These are phyloP conservation scores for Gossypioides kirkii DNA, from an alignment of 345 rosid species.

Conservation along the genomic window DNA sequence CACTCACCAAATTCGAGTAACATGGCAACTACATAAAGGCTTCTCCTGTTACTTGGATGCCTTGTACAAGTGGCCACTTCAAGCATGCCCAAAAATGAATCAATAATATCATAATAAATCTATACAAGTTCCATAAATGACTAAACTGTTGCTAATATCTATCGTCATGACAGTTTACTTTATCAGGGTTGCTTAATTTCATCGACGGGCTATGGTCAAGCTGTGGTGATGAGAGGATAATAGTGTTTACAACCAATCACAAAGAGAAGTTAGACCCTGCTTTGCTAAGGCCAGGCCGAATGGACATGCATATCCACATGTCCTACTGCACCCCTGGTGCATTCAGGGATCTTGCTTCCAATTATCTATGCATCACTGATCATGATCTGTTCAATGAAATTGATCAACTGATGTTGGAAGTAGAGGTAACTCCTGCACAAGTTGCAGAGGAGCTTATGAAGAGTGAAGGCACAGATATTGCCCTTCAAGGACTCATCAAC, in stretches of 20 bases:
- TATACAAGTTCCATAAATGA: background rate
- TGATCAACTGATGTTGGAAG: slow-evolving; percentile 7
- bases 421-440: slow-evolving; percentile 18
- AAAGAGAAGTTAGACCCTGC: slow-evolving; percentile 37
- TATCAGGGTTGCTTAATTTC: slow-evolving; percentile 36
- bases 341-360: slow-evolving; percentile 11
- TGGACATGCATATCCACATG: slow-evolving; percentile 31
- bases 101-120: no score
- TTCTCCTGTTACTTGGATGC: no score
- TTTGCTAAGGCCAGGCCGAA: slow-evolving; percentile 15
- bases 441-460: slow-evolving; percentile 21
- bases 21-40: no score
- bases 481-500: slow-evolving; percentile 1
- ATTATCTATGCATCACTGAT: background rate
- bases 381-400: background rate
- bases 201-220: slow-evolving; percentile 47
- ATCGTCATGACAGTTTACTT: background rate
- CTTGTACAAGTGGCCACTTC: no score
- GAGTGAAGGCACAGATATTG: slow-evolving; percentile 10
- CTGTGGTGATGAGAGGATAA: slow-evolving; percentile 35
- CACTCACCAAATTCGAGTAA: no score
- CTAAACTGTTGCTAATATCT: background rate
- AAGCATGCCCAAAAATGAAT: no score
- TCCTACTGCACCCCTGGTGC: slow-evolving; percentile 20
- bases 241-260: slow-evolving; percentile 36